Base-by-base conservation (phyloP, 495 filamentous ascomycete genomes). In the Mytilinidion resinicola region DNA sequence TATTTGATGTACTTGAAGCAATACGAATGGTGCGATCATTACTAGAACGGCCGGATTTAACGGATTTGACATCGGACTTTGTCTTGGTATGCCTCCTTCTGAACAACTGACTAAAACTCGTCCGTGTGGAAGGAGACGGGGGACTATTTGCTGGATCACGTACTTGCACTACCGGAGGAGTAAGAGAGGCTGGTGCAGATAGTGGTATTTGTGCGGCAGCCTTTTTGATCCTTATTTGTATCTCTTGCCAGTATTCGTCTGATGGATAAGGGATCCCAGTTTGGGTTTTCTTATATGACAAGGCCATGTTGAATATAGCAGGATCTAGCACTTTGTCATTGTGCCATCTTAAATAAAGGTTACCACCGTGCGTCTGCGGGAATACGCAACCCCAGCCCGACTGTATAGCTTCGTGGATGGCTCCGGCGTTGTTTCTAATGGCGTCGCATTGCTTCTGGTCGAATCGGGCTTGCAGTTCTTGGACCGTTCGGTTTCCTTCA, bases 281-380 rank as follows among this genome's bases (percentile, higher is more conserved):
- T 1, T 9, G 4, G 15, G 21, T 25, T 4, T 17, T 11, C n/a
- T 42, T 33, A 7, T 9, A n/a, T 14, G 56, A 59, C 0, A 59
- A 17, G 4, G 56, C 56, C 37, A 59, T 15, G 9, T 12, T 37
- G 33, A 59, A 59, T 3, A 38, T 33, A 7, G 15, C n/a, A 9
- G 47, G 7, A 17, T 8, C 25, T 12, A 25, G 2, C 3, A 34
- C 33, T 37, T 58, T 42, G 5, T 41, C 19, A 12, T 51, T 19
- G 33, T 58, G 48, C 56, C 56, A 58, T 21, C 35, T n/a, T 7
- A 58, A 38, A 35, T 53, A 37, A 43, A 58, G 20, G 21, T 30
- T 43, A 11, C 46, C 56, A 15, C 19, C 11, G 41, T 53, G 49
- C 11, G 25, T 3, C 36, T 14, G 15, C 9, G 34, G 42, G 30